Conservation (phyloP, 768 basidiomycete genomes). For the Phanerochaete sordida region DNA sequence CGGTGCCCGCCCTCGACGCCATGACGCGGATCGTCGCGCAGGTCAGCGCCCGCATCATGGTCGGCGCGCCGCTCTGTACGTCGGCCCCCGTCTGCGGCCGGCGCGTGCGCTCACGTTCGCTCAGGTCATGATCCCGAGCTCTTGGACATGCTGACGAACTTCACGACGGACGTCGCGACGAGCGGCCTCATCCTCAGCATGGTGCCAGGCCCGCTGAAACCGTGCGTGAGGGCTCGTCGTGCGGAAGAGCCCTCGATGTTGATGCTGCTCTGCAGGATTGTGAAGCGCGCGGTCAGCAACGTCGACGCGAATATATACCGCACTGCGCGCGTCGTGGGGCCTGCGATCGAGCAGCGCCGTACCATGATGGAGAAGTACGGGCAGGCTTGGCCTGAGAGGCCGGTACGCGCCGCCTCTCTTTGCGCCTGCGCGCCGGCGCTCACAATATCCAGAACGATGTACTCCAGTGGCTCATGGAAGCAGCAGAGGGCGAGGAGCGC, state of each 20-base stretch:
- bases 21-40: conserved; percentile 35
- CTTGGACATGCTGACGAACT: conserved; percentile 28
- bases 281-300: neutral
- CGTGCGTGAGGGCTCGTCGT: conserved; percentile 20
- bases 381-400: conserved; percentile 7
- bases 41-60: conserved; percentile 42
- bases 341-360: conserved; percentile 12
- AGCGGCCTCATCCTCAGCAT: conserved; percentile 19
- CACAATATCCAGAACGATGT: conserved; percentile 14
- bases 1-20: neutral
- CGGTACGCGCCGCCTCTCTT: neutral
- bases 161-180: conserved; percentile 25
- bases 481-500: neutral
- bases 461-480: conserved; percentile 18
- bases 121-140: conserved; percentile 40
- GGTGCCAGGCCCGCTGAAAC: conserved; percentile 31
- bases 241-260: neutral
- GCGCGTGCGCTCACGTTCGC: neutral
- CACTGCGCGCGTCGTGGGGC: neutral
- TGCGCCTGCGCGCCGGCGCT: too few species aligned
- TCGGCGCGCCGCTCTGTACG: conserved; percentile 45
- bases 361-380: conserved; percentile 11
- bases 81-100: neutral
- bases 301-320: neutral
- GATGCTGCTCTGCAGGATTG: neutral